Percentiles rank a stretch among this genome's conserved stretches.
These are phyloP conservation scores for Trametes coccinea DNA, from an alignment of 768 basidiomycete genomes.

Conservation along the genomic window DNA sequence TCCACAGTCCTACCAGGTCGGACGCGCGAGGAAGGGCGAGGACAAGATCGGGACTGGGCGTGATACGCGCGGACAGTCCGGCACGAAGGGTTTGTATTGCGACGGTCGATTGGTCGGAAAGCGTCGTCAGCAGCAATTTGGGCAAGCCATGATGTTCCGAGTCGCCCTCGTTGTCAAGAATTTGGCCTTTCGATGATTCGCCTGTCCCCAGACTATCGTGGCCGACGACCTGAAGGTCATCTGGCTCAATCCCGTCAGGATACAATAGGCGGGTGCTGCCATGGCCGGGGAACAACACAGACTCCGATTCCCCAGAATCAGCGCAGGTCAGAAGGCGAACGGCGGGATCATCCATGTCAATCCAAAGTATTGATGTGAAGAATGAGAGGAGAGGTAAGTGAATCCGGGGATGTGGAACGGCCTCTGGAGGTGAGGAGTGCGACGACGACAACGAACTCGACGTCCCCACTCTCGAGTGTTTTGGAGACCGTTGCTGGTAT, in stretches of 20 bases:
- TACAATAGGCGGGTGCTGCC: slow-evolving; percentile 15
- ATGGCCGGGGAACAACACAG: slow-evolving; percentile 37
- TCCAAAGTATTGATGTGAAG: slow-evolving; percentile 36
- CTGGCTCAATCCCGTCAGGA: neutral
- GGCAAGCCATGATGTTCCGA: slow-evolving; percentile 16
- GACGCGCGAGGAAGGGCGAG: slow-evolving; percentile 13
- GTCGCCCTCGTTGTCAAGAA: neutral
- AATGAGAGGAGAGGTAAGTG: slow-evolving; percentile 41
- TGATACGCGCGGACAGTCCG: slow-evolving; percentile 12
- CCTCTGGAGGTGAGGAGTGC: neutral
- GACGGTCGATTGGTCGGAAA: slow-evolving; percentile 20
- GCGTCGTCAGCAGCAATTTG: slow-evolving; percentile 19
- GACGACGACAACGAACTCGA: slow-evolving; percentile 7
- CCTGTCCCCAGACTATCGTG: neutral
- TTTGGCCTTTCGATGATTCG: too few relatives aligned
- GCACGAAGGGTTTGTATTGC: slow-evolving; percentile 22
- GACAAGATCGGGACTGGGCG: slow-evolving; percentile 1
- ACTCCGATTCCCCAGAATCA: slow-evolving; percentile 28
- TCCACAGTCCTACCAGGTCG: slow-evolving; percentile 20
- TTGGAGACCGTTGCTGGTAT: slow-evolving; percentile 16
- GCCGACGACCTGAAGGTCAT: neutral
- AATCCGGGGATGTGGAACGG: slow-evolving; percentile 33
- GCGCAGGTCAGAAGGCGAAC: slow-evolving; percentile 39
- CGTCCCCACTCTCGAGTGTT: slow-evolving; percentile 16
- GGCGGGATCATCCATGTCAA: slow-evolving; percentile 43